phyloP scores from a whole-genome alignment of 1,284 basidiomycete species.

The Trichosporon coremiiforme region DNA sequence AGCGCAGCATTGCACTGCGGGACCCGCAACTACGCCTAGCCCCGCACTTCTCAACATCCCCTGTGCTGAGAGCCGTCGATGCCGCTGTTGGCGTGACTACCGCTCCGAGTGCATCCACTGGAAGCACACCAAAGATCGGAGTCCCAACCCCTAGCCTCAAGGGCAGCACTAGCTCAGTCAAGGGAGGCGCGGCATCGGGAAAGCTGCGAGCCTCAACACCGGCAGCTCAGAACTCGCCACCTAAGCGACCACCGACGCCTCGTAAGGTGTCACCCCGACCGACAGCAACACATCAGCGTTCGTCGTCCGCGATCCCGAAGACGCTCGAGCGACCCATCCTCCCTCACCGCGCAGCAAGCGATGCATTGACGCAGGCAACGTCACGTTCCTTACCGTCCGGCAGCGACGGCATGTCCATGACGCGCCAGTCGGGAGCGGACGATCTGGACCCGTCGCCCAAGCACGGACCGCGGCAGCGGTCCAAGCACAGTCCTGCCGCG shows the following conservation, averaged over 20 bases:
- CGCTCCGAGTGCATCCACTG: background rate
- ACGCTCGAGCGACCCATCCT: background rate
- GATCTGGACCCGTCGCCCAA: background rate
- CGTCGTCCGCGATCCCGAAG: background rate
- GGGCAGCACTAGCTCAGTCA: constrained; percentile 1
- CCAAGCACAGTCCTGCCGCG: constrained; percentile 1
- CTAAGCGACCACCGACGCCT: background rate
- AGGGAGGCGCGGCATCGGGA: background rate
- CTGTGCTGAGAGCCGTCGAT: background rate
- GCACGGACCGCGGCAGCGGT: background rate
- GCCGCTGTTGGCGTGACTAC: background rate
- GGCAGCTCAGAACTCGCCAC: background rate
- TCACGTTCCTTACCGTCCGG: constrained; percentile 1
- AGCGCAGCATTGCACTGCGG: constrained; percentile 31
- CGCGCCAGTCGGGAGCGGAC: background rate
- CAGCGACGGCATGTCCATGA: background rate
- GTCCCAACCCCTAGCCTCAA: background rate
- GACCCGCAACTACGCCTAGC: background rate
- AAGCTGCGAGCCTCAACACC: background rate
- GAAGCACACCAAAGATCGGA: background rate
- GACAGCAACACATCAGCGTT: background rate
- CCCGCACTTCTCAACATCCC: constrained; percentile 10
- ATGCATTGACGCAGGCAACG: background rate
- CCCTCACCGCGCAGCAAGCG: constrained; percentile 3
- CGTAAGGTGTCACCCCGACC: background rate